A percentile compares a stretch with the other conserved stretches of the same genome.
Conservation (phyloP, 1,284 basidiomycete species). For the Ceratorhiza oryzae-sativae region DNA sequence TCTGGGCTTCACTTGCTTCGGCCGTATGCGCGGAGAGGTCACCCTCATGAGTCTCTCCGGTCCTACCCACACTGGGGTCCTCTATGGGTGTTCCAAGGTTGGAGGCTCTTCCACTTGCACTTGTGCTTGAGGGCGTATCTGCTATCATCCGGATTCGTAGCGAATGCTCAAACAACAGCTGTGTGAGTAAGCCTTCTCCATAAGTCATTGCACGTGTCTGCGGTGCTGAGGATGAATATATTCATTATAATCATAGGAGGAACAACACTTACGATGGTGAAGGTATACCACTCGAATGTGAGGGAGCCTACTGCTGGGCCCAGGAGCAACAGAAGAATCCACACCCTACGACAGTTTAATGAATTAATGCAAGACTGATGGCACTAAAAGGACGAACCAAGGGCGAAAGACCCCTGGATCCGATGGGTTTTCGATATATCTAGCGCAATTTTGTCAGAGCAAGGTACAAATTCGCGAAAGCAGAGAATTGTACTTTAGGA, state of each 20-base stretch:
- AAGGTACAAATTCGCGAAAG: not conserved
- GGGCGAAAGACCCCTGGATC: constrained; percentile 34
- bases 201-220: constrained; percentile 39
- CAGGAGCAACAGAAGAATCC: constrained; percentile 41
- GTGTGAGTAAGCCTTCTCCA: constrained; percentile 42
- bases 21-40: not conserved
- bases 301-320: constrained; percentile 40
- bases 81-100: not conserved
- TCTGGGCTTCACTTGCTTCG: constrained; percentile 4
- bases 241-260: not conserved
- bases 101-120: not conserved
- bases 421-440: constrained; percentile 40
- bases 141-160: constrained; percentile 64
- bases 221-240: not conserved
- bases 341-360: constrained; percentile 35
- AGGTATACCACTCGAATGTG: constrained; percentile 40
- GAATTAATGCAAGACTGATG: not conserved
- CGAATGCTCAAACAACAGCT: constrained; percentile 55
- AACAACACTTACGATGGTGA: constrained; percentile 25
- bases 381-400: constrained; percentile 34
- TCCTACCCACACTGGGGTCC: not conserved
- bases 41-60: not conserved
- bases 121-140: constrained; percentile 21
- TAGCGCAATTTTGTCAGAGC: not conserved
- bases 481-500: constrained; percentile 2